Conservation (phyloP, 2,329 filamentous ascomycete species). For the Trichoderma sp. region DNA sequence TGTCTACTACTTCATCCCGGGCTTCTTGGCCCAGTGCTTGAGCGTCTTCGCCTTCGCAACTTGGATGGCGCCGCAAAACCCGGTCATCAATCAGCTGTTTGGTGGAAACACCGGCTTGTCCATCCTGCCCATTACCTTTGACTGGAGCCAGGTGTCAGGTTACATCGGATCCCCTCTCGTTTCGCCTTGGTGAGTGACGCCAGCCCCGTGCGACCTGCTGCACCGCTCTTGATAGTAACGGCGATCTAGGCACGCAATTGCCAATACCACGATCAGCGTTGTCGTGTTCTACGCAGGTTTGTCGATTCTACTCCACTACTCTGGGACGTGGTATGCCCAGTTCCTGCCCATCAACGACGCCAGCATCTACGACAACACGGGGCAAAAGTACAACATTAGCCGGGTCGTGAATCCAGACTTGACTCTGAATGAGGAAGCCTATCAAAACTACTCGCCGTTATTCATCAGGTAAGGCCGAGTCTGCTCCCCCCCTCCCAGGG, state of each 20-base stretch:
- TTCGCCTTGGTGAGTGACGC: constrained; percentile 57
- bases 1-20: constrained; percentile 66
- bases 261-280: constrained; percentile 67
- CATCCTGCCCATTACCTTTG: constrained; percentile 68
- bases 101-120: constrained; percentile 66
- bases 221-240: background rate
- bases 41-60: constrained; percentile 69
- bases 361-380: constrained; percentile 69
- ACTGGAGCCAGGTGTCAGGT: constrained; percentile 71
- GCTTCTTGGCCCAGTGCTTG: constrained; percentile 65
- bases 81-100: constrained; percentile 69
- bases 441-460: constrained; percentile 64
- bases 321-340: constrained; percentile 59
- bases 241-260: constrained; percentile 59
- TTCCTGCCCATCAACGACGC: constrained; percentile 69
- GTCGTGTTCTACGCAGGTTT: constrained; percentile 62
- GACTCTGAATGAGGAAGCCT: constrained; percentile 61
- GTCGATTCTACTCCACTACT: constrained; percentile 60
- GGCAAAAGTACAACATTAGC: constrained; percentile 59
- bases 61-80: constrained; percentile 67
- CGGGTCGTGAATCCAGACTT: constrained; percentile 60
- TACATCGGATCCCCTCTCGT: constrained; percentile 67
- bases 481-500: background rate
- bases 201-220: background rate
- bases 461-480: constrained; percentile 51